phyloP scores from a whole-genome alignment of 306 rosid species.

The Sicyos edulis region DNA sequence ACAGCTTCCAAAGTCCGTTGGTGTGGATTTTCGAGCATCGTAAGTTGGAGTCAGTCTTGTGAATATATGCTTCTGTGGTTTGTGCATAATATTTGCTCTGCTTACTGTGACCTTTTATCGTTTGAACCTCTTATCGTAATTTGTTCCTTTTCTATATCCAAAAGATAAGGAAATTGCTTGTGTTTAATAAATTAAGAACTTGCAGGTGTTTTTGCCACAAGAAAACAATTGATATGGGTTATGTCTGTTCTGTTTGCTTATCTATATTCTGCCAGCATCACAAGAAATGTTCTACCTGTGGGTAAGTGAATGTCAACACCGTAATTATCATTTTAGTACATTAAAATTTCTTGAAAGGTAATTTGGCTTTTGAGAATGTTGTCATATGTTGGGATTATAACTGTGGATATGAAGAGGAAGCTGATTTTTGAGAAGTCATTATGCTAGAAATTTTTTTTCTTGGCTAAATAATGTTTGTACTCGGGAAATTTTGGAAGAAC shows the following conservation, averaged over 20 bases:
- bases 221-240: slow-evolving; percentile 92
- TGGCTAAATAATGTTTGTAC: not conserved
- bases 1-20: slow-evolving; percentile 88
- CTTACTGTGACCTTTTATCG: not conserved
- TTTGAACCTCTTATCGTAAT: not conserved
- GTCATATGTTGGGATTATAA: not conserved
- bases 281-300: slow-evolving; percentile 94
- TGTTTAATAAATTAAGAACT: slow-evolving; percentile 20
- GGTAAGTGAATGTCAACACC: slow-evolving; percentile 47
- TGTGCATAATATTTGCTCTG: not conserved
- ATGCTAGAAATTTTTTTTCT: not conserved
- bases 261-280: slow-evolving; percentile 96
- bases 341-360: not conserved
- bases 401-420: not conserved
- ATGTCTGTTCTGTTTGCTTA: slow-evolving; percentile 87
- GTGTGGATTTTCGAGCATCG: slow-evolving; percentile 99
- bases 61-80: not conserved
- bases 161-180: not conserved
- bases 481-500: not conserved
- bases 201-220: slow-evolving; percentile 99
- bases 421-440: not conserved
- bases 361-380: slow-evolving; percentile 10
- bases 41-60: slow-evolving; percentile 33
- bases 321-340: not conserved
- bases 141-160: not conserved